Conservation (phyloP, 225 moss, liverwort and hornwort species). For the Anthoceros angustus region DNA sequence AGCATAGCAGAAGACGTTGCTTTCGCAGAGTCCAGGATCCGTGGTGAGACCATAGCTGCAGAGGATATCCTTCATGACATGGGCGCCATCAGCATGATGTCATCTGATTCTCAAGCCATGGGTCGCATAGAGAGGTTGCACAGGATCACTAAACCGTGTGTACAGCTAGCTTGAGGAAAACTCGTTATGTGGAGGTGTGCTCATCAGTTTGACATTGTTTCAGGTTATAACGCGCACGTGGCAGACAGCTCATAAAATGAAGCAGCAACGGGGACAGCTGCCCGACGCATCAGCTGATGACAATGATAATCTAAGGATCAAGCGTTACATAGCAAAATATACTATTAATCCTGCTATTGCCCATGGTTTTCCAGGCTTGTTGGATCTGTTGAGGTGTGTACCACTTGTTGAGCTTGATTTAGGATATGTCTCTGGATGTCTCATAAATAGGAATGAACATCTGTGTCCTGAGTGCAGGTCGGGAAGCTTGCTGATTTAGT, state of each 20-base stretch:
- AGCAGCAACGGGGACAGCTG: conserved; percentile 45
- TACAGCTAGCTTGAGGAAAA: neutral
- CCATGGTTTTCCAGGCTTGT: conserved; percentile 66
- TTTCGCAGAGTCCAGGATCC: conserved; percentile 87
- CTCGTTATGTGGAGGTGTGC: neutral
- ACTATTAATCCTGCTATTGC: conserved; percentile 93
- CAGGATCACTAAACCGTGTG: neutral
- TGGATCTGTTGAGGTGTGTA: conserved; percentile 71
- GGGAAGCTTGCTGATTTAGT: conserved; percentile 91
- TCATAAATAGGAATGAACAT: neutral
- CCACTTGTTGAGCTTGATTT: neutral
- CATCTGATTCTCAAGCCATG: conserved; percentile 98
- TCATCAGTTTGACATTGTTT: neutral
- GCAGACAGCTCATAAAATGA: conserved; percentile 99
- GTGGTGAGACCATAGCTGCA: conserved; percentile 77
- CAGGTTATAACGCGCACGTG: conserved; percentile 91
- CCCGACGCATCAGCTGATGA: conserved; percentile 23
- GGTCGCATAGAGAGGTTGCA: conserved; percentile 78
- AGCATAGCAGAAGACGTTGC: conserved; percentile 71
- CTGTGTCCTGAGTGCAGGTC: conserved; percentile 22
- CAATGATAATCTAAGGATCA: conserved; percentile 70
- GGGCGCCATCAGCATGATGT: conserved; percentile 94
- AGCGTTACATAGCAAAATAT: conserved; percentile 75
- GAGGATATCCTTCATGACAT: conserved; percentile 91
- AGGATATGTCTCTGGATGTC: neutral